Evolutionary conservation across 2,329 filamentous ascomycete species (phyloP).

Genomic region (Botrytis pseudocinerea): DNA sequence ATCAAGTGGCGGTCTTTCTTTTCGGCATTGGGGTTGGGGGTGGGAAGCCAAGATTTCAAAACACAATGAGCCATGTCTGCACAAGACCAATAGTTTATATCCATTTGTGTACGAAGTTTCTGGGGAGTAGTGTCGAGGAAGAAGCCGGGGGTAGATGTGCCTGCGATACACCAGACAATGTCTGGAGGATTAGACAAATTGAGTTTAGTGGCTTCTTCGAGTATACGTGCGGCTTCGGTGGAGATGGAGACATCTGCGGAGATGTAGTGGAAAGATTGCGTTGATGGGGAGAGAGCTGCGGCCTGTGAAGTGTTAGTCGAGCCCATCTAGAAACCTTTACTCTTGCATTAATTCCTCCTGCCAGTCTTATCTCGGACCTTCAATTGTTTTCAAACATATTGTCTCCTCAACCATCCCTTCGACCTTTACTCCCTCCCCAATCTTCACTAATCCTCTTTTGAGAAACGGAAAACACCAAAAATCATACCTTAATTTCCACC

Average conservation of each 20-base stretch:
- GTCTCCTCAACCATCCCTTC: background rate
- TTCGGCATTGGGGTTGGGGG: constrained; percentile 48
- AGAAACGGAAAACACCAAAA: constrained; percentile 23
- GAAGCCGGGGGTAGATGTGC: constrained; percentile 69
- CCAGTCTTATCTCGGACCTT: background rate
- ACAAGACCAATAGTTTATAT: constrained; percentile 86
- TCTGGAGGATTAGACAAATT: constrained; percentile 74
- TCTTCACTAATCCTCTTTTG: too few species aligned
- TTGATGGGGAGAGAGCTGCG: constrained; percentile 61
- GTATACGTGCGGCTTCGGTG: constrained; percentile 67
- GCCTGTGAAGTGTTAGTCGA: constrained; percentile 47
- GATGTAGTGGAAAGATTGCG: constrained; percentile 81
- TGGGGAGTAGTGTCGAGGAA: constrained; percentile 73
- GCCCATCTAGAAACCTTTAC: background rate
- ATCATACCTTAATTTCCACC: constrained; percentile 59
- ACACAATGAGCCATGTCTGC: constrained; percentile 84
- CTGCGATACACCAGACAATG: constrained; percentile 89
- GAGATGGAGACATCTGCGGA: constrained; percentile 75
- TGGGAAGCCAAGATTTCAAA: constrained; percentile 69
- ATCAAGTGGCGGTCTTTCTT: constrained; percentile 72
- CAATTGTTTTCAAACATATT: background rate
- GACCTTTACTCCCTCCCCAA: background rate
- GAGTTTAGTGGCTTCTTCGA: constrained; percentile 74
- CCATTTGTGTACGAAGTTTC: constrained; percentile 76
- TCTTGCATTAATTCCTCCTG: background rate